Percentiles rank a stretch among this genome's conserved stretches.
Conservation (phyloP, 1,139 yeast genomes). For the Sugiyamaella neomexicana region DNA sequence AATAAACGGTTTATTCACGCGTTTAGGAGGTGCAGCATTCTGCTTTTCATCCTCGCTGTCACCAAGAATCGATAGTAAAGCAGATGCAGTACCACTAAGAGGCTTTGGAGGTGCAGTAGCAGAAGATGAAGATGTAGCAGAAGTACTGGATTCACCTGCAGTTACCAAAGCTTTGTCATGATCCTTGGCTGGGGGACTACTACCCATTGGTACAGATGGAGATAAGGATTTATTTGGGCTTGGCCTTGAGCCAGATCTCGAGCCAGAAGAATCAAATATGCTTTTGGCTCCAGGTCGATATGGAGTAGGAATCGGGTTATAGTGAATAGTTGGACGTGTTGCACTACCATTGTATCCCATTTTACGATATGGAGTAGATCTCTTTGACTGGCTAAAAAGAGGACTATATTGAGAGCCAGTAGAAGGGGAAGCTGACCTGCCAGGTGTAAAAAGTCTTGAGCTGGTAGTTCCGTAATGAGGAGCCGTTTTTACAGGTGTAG, state of each 20-base stretch:
- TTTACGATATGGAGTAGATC: slow-evolving; percentile 11
- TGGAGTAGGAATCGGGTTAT: slow-evolving; percentile 27
- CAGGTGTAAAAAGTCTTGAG: slow-evolving; percentile 3
- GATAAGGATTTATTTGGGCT: slow-evolving; percentile 1
- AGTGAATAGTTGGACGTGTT: slow-evolving; percentile 16
- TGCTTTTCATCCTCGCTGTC: slow-evolving; percentile 29
- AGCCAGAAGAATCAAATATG: neutral
- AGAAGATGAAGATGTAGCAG: neutral
- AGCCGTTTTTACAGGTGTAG: neutral
- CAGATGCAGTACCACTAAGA: slow-evolving; percentile 65
- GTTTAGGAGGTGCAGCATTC: slow-evolving; percentile 1
- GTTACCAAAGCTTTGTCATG: neutral
- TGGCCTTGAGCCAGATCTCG: slow-evolving; percentile 1
- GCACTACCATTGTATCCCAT: neutral
- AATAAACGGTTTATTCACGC: slow-evolving; percentile 43
- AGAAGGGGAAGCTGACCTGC: neutral
- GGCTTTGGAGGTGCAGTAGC: slow-evolving; percentile 31
- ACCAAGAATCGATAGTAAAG: slow-evolving; percentile 63
- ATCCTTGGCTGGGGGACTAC: neutral
- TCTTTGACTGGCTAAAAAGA: slow-evolving; percentile 4
- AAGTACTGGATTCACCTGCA: neutral
- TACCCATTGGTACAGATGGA: slow-evolving; percentile 2
- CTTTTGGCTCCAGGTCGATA: slow-evolving; percentile 22
- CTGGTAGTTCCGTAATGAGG: too few relatives aligned
- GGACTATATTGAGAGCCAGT: slow-evolving; percentile 5